Percentiles rank a stretch among this genome's conserved stretches.
Conservation (phyloP, 73 alveolate genomes). For the Stentor roeselii region DNA sequence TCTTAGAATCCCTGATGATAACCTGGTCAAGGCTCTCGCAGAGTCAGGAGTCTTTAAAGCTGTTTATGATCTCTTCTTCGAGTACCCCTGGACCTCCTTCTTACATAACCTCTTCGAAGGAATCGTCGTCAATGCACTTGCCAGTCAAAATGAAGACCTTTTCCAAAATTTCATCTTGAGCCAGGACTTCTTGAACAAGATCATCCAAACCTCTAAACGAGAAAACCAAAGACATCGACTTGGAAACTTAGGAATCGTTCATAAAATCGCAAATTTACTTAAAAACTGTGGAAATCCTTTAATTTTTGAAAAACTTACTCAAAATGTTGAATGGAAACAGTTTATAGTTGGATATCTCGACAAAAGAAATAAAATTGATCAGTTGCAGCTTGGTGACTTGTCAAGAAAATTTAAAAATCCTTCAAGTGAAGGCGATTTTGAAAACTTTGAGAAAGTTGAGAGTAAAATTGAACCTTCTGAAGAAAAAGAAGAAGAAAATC, state of each 20-base stretch:
- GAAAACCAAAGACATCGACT: background rate
- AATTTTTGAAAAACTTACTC: too few relatives aligned
- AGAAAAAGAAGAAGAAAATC: too few relatives aligned
- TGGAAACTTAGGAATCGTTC: background rate
- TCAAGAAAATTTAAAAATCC: too few relatives aligned
- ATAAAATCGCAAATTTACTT: background rate
- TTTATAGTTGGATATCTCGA: background rate
- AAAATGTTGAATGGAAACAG: background rate
- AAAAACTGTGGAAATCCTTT: background rate
- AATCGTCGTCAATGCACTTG: background rate
- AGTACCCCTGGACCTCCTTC: background rate
- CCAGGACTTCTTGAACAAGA: background rate
- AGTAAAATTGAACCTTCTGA: too few relatives aligned
- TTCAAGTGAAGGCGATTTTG: constrained; percentile 3
- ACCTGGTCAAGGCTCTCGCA: background rate
- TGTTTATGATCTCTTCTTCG: background rate
- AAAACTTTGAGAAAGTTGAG: too few relatives aligned
- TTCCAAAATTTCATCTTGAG: background rate
- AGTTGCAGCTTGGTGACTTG: background rate
- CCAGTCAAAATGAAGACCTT: background rate
- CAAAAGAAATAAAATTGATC: background rate
- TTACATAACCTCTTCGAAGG: background rate
- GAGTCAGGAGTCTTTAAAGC: background rate
- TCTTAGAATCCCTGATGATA: background rate
- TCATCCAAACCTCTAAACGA: background rate